These are phyloP conservation scores for Magnolia changhungtana DNA, from an alignment of 164 flowering plant genomes.

Conservation along the genomic window DNA sequence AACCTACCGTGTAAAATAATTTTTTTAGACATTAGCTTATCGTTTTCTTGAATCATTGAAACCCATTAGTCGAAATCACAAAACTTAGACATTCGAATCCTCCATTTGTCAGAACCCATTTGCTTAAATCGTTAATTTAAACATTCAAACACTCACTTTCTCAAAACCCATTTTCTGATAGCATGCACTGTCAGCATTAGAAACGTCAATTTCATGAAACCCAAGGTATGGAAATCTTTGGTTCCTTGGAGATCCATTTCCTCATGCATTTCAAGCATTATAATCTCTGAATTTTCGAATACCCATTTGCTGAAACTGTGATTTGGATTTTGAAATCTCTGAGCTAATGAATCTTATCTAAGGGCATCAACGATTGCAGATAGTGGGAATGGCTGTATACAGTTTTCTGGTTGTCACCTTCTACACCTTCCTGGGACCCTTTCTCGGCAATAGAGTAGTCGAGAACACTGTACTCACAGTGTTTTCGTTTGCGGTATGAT, in stretches of 20 bases:
- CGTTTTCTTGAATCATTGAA: not conserved
- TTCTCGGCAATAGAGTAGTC: constrained; percentile 68
- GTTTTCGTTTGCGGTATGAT: constrained; percentile 65
- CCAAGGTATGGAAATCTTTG: not conserved
- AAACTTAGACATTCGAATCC: not conserved
- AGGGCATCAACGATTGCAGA: constrained; percentile 39
- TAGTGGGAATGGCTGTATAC: constrained; percentile 72
- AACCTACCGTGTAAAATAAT: not conserved
- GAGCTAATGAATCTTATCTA: not conserved
- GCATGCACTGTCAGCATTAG: not conserved
- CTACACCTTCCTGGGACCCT: constrained; percentile 74
- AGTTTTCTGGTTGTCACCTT: constrained; percentile 63
- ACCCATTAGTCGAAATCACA: not conserved
- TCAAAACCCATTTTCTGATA: not conserved
- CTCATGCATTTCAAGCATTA: not conserved
- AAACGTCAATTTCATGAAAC: not conserved
- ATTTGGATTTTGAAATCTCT: not conserved
- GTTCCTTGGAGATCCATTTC: not conserved
- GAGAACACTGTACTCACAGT: constrained; percentile 58
- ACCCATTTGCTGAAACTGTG: not conserved
- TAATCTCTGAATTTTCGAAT: not conserved
- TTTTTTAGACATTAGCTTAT: not conserved
- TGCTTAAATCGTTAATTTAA: not conserved
- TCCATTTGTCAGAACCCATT: not conserved
- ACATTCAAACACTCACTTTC: not conserved